Evolutionary conservation across 2,329 filamentous ascomycete genomes (phyloP), one percentile per base, ranked within the genome.

Genomic region (Aspergillus sp.): DNA sequence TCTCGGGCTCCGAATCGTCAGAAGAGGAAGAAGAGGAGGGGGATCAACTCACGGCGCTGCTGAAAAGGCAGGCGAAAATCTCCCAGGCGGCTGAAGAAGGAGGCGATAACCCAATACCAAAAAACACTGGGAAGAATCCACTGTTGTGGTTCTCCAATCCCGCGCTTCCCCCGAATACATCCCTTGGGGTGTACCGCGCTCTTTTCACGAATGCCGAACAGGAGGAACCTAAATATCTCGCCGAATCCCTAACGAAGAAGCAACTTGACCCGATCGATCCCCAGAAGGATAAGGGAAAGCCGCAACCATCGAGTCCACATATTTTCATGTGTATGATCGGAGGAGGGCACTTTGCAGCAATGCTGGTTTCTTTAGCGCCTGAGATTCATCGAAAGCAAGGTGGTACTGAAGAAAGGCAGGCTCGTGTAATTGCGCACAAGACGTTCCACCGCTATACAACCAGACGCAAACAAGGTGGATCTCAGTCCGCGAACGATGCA

Each of bases 311-410:
- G 22, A 87, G 88, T 7, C 91, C 92, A 2, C 93, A 98, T 71
- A 86, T 96, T 49, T 98, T 99, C 71, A 83, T 99, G 48, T 98
- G 93, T 75, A 99, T 99, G 95, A 96, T 99, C 50, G 95, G 95
- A 22, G 95, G 95, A 58, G 95, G 95, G 0, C 95, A 99, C 72
- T 99, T 99, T 70, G 95, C 95, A 0, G 95, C 90, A 50, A 98
- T 98, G 93, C 82, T 98, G 11, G 90, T 99, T 11, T 92, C 92
- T 0, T 82, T 98, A 4, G 86, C 91, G 0, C 93, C 95, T 0
- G 90, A 92, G 61, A 80, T 89, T 53, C 84, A 85, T 38, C 93
- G 90, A 70, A 85, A 85, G 52, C 80, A 84, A 12, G 78, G 82
- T 15, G 89, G 89, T 0, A 81, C 89, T 1, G 84, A 96, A 70